These are phyloP conservation scores for Wickerhamiella pararugosa DNA, from an alignment of 1,139 yeast species.

Conservation along the genomic window DNA sequence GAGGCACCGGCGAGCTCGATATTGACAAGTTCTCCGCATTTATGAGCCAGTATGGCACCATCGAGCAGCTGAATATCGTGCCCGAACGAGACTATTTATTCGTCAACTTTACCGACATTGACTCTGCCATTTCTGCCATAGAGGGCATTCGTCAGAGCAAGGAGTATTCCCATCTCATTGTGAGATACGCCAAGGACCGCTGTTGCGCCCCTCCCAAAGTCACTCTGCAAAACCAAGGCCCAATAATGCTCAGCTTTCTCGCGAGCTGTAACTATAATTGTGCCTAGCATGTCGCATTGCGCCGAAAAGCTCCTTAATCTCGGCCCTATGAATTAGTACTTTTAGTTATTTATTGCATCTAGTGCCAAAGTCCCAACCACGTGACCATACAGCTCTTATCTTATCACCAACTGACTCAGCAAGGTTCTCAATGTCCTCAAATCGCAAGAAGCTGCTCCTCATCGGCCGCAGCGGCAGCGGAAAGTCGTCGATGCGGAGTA, in stretches of 20 bases:
- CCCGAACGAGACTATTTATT: conserved; percentile 81
- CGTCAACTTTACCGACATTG: conserved; percentile 76
- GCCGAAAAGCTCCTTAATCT: too few species aligned
- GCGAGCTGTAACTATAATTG: too few species aligned
- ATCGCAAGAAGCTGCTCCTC: conserved; percentile 35
- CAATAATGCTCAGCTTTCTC: too few species aligned
- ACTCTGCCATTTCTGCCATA: conserved; percentile 76
- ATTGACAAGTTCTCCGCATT: conserved; percentile 52
- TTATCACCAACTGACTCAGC: too few species aligned
- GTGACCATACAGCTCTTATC: too few species aligned
- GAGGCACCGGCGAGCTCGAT: conserved; percentile 44
- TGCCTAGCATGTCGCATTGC: too few species aligned
- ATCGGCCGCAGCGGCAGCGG: conserved; percentile 96
- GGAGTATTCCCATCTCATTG: conserved; percentile 39
- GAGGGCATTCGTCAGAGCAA: conserved; percentile 42
- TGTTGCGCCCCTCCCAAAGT: conserved; percentile 45
- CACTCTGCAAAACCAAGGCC: too few species aligned
- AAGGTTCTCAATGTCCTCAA: conserved; percentile 12
- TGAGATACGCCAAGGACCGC: conserved; percentile 85
- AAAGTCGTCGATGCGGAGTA: conserved; percentile 92
- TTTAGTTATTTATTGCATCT: too few species aligned
- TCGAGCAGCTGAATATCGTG: conserved; percentile 83
- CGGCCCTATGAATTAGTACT: too few species aligned
- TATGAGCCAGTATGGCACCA: conserved; percentile 74
- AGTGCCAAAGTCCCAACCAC: too few species aligned